Conservation (phyloP, 2,329 filamentous ascomycete species). For the Pyrenochaeta sp. region DNA sequence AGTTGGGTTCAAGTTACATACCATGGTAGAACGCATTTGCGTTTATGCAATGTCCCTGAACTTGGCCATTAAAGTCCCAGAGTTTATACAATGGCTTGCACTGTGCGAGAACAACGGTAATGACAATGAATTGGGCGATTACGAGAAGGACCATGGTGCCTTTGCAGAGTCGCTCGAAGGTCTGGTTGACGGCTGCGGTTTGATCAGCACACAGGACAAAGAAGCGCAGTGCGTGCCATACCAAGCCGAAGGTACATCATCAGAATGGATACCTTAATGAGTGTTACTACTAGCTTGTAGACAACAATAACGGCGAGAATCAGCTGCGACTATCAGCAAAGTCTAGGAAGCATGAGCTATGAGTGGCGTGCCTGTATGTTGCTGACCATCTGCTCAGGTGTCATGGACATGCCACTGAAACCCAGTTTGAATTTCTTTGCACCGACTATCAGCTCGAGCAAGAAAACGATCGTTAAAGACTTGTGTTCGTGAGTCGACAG, state of each 20-base stretch:
- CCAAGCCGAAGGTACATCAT: slow-evolving; percentile 44
- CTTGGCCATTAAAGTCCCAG: slow-evolving; percentile 39
- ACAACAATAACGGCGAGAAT: slow-evolving; percentile 26
- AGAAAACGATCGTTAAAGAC: slow-evolving; percentile 22
- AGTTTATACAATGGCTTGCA: slow-evolving; percentile 38
- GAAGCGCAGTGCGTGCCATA: slow-evolving; percentile 10
- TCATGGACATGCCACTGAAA: slow-evolving; percentile 25
- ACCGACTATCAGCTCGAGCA: slow-evolving; percentile 17
- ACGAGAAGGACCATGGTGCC: slow-evolving; percentile 31
- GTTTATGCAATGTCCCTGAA: slow-evolving; percentile 41
- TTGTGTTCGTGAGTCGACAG: slow-evolving; percentile 6
- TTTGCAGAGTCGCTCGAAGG: slow-evolving; percentile 32
- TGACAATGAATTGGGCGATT: slow-evolving; percentile 26
- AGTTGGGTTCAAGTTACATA: slow-evolving; percentile 10
- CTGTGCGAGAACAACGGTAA: slow-evolving; percentile 33
- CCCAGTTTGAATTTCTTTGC: slow-evolving; percentile 23
- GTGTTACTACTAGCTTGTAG: slow-evolving; percentile 32
- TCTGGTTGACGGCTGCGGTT: slow-evolving; percentile 25
- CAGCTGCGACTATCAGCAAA: slow-evolving; percentile 13
- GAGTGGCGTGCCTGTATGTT: slow-evolving; percentile 21
- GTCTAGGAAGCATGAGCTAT: neutral
- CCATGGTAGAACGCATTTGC: slow-evolving; percentile 38
- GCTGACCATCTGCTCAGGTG: slow-evolving; percentile 14
- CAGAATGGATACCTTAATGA: slow-evolving; percentile 45
- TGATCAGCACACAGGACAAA: neutral